These are phyloP conservation scores for Spatholobus suberectus DNA, from an alignment of 306 rosid genomes.

Conservation along the genomic window DNA sequence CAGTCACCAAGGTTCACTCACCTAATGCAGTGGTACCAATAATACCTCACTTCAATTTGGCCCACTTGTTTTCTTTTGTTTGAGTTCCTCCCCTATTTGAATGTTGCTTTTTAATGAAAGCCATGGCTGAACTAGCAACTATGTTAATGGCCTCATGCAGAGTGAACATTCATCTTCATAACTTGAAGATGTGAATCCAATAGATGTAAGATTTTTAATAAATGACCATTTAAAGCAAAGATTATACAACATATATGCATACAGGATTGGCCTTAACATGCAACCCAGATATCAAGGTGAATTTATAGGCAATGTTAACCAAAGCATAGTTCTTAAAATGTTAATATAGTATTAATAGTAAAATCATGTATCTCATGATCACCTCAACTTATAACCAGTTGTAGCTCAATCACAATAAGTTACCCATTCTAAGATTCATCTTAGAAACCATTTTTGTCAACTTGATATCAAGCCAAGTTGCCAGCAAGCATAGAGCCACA, in stretches of 20 bases:
- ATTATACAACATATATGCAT: neutral
- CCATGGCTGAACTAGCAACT: slow-evolving; percentile 93
- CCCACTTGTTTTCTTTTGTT: slow-evolving; percentile 65
- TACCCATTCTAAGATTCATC: neutral
- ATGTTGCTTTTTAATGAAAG: slow-evolving; percentile 63
- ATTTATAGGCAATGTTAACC: neutral
- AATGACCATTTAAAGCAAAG: neutral
- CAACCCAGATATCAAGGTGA: slow-evolving; percentile 21
- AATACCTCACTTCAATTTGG: slow-evolving; percentile 87
- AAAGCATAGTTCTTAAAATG: slow-evolving; percentile 6
- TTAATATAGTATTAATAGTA: neutral
- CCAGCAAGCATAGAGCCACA: neutral
- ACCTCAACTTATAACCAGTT: neutral
- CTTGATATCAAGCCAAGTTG: neutral
- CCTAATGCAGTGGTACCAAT: slow-evolving; percentile 94
- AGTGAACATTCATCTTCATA: slow-evolving; percentile 37
- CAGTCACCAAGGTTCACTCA: slow-evolving; percentile 84
- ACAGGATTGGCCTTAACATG: neutral
- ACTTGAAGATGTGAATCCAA: slow-evolving; percentile 32
- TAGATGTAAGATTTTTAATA: neutral
- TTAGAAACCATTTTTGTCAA: neutral
- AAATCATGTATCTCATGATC: neutral
- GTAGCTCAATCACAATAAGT: neutral
- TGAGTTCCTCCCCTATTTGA: slow-evolving; percentile 55
- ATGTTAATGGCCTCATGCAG: slow-evolving; percentile 82